Conservation (phyloP, 2,329 filamentous ascomycete genomes). For the Plectosphaerella sp. region DNA sequence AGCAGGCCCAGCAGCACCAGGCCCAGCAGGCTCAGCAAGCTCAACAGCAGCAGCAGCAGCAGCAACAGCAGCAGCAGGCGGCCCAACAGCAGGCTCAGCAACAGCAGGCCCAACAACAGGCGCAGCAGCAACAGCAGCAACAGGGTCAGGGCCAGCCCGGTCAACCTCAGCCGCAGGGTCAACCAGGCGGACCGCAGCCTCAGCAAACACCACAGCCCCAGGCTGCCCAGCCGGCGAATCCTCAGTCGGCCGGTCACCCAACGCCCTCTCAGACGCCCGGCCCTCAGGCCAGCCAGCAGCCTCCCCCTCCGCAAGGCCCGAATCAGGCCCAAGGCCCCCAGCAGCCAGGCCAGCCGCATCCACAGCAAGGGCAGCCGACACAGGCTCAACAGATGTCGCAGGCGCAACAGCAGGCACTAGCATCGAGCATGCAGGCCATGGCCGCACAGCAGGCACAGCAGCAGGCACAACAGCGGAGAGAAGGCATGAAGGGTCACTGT, state of each 20-base stretch:
- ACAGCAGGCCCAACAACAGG: conserved; percentile 28
- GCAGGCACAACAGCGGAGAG: conserved; percentile 38
- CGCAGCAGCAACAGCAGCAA: conserved; percentile 27
- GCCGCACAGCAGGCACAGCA: conserved; percentile 3
- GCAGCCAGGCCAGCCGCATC: conserved; percentile 29
- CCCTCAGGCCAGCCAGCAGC: conserved; percentile 12
- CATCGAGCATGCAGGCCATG: conserved; percentile 23
- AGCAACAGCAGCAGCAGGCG: conserved; percentile 27
- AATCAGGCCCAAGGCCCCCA: conserved; percentile 18
- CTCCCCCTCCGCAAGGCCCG: conserved; percentile 26
- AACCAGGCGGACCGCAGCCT: conserved; percentile 11
- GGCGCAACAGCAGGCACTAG: conserved; percentile 18
- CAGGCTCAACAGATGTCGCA: conserved; percentile 17
- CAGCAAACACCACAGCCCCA: conserved; percentile 14
- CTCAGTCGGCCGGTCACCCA: conserved; percentile 13
- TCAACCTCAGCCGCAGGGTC: conserved; percentile 27
- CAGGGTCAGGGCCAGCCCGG: conserved; percentile 22
- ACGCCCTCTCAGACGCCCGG: conserved; percentile 13
- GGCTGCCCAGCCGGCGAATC: conserved; percentile 11
- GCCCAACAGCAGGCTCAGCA: conserved; percentile 31
- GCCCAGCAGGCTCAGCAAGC: conserved; percentile 27
- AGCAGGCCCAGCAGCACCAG: conserved; percentile 29
- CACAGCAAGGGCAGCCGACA: conserved; percentile 25
- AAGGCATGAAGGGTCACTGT: conserved; percentile 51
- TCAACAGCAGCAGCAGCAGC: conserved; percentile 28